Evolutionary conservation across 2,329 filamentous ascomycete species (phyloP).

Genomic region (Laburnicola sp.): DNA sequence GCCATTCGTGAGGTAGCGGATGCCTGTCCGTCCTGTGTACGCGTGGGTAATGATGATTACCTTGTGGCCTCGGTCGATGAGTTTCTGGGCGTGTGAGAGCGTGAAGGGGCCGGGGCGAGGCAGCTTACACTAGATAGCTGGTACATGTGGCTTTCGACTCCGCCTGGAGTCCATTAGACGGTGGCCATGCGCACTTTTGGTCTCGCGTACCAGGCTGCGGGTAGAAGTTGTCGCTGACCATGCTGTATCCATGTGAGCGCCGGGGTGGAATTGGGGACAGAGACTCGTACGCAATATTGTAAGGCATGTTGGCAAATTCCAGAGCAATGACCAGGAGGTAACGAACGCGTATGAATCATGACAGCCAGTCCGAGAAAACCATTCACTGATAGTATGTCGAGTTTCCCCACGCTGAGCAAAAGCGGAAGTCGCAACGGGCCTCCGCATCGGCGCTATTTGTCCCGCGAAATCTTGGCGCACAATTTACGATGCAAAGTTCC

Average conservation of each 20-base stretch:
- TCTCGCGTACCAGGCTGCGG: conserved; percentile 72
- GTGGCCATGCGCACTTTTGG: not conserved
- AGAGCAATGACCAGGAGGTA: conserved; percentile 26
- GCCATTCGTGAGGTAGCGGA: conserved; percentile 95
- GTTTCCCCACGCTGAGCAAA: conserved; percentile 4
- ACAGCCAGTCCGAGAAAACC: conserved; percentile 17
- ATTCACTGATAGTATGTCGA: not conserved
- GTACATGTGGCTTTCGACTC: conserved; percentile 97
- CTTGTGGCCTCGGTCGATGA: conserved; percentile 96
- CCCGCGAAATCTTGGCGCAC: conserved; percentile 35
- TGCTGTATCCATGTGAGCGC: conserved; percentile 52
- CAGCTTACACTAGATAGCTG: conserved; percentile 74
- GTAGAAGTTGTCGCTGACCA: conserved; percentile 99
- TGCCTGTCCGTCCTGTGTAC: conserved; percentile 85
- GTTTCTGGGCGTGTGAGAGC: conserved; percentile 61
- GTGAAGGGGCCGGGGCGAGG: not conserved
- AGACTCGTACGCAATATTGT: conserved; percentile 68
- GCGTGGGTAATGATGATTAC: conserved; percentile 97
- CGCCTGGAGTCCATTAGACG: conserved; percentile 56
- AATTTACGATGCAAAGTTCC: conserved; percentile 4
- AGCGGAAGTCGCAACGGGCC: conserved; percentile 6
- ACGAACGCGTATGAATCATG: conserved; percentile 23
- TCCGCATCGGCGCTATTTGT: conserved; percentile 29
- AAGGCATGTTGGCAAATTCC: conserved; percentile 57
- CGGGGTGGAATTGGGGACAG: not conserved